Base-by-base conservation (phyloP, 73 alveolate species). In the Durusdinium trenchii region DNA sequence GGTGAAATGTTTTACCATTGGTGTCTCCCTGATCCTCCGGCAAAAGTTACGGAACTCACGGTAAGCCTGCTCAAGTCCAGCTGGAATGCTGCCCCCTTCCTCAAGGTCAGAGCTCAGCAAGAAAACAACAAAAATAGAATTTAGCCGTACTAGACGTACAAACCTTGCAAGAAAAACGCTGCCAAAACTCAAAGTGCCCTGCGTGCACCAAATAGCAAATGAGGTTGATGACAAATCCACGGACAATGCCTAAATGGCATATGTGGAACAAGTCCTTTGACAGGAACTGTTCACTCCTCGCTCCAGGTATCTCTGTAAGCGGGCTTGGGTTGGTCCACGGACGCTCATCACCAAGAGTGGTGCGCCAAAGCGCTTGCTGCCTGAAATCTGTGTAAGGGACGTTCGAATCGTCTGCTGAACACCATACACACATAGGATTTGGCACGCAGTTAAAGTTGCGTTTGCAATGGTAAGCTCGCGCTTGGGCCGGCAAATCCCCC, bases 231-330 rank as follows among this genome's bases (percentile, higher is more conserved):
- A 9, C 10, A 18, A 84, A 84, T 46, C 79, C 40, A 0, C 94
- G 76, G 42, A 50, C 78, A n/a, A 62, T 78, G 0, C 94, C 94
- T 16, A 84, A 42, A 32, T 84, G 40, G 64, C 67, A 46, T 30
- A 82, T 6, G 57, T 82, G 93, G 71, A 82, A 82, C 52, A 82
- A 12, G 48, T 82, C 94, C 38, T 84, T 84, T 7, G 94, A 48
- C 78, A 84, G 42, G 45, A 84, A 20, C 42, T 51, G 32, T 32
- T 50, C 94, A 14, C 32, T 16, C 32, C 42, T n/a, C 28, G 54
- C 51, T 51, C 94, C 78, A 3, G 94, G 52, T 32, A 47, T 30
- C 2, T 3, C 32, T 51, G 35, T 52, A n/a, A 84, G 1, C 5
- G 94, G 78, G 36, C 50, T 5, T 10, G 42, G 42, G 6, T 32